These are phyloP conservation scores for Triangularia setosa DNA, from an alignment of 2,329 filamentous ascomycete species.

Conservation along the genomic window DNA sequence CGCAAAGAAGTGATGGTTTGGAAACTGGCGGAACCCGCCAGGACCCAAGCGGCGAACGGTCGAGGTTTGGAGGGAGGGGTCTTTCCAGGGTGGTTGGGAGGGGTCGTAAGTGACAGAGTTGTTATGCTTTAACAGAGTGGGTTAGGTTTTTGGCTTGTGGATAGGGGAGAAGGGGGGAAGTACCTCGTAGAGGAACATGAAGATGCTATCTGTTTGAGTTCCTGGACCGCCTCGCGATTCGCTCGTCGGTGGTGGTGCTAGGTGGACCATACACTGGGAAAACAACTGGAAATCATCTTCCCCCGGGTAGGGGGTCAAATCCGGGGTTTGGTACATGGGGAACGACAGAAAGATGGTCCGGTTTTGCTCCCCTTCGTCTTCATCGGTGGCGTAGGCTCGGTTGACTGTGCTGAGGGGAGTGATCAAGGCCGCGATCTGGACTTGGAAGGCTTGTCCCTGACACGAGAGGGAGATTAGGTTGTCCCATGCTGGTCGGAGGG, in stretches of 20 bases:
- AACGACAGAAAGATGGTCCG: slow-evolving; percentile 36
- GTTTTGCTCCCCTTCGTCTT: slow-evolving; percentile 10
- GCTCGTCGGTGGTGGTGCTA: slow-evolving; percentile 32
- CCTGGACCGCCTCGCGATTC: slow-evolving; percentile 28
- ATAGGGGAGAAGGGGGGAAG: neutral
- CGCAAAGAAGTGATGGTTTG: slow-evolving; percentile 55
- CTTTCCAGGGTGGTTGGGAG: slow-evolving; percentile 34
- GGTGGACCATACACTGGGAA: slow-evolving; percentile 43
- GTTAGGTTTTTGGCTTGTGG: slow-evolving; percentile 5
- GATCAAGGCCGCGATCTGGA: slow-evolving; percentile 45
- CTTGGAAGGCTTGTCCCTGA: slow-evolving; percentile 34
- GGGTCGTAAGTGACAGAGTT: slow-evolving; percentile 34
- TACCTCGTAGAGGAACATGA: slow-evolving; percentile 53
- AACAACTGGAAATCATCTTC: slow-evolving; percentile 39
- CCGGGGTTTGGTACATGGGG: slow-evolving; percentile 36
- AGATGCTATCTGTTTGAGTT: slow-evolving; percentile 38
- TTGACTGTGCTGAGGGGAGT: slow-evolving; percentile 38
- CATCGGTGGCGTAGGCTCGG: slow-evolving; percentile 13
- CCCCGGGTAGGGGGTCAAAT: slow-evolving; percentile 35
- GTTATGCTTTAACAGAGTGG: slow-evolving; percentile 39
- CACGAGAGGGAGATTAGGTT: slow-evolving; percentile 42
- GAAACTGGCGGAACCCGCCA: slow-evolving; percentile 46
- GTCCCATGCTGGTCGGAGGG: slow-evolving; percentile 49
- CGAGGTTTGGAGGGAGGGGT: slow-evolving; percentile 33
- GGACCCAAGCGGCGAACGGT: slow-evolving; percentile 43